Percentiles rank a stretch among this genome's conserved stretches.
These are phyloP conservation scores for Thalia dealbata DNA, from an alignment of 176 grass and related monocot species.

Conservation along the genomic window DNA sequence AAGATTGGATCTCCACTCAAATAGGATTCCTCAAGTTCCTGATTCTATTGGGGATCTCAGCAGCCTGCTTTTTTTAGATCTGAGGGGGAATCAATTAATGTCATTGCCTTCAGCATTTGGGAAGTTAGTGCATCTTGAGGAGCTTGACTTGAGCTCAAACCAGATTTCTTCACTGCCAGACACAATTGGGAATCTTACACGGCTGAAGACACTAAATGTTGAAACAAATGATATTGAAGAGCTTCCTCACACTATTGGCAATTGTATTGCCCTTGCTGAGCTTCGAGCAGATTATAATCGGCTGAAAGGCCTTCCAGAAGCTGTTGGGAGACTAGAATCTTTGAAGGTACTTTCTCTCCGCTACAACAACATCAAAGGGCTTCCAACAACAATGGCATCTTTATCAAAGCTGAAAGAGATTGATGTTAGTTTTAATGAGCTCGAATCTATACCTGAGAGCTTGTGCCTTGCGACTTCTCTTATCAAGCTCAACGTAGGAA, in stretches of 20 bases:
- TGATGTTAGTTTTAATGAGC: constrained; percentile 88
- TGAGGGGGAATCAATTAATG: constrained; percentile 74
- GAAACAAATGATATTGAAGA: constrained; percentile 88
- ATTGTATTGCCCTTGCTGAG: constrained; percentile 66
- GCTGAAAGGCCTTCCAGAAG: constrained; percentile 86
- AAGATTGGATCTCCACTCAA: constrained; percentile 74
- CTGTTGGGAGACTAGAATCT: constrained; percentile 76
- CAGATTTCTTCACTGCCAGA: constrained; percentile 61
- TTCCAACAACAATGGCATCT: constrained; percentile 97
- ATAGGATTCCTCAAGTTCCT: constrained; percentile 57
- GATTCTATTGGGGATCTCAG: constrained; percentile 60
- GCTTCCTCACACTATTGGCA: constrained; percentile 80
- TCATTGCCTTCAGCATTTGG: constrained; percentile 57
- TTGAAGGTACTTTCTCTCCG: constrained; percentile 76
- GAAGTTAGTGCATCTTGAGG: constrained; percentile 70
- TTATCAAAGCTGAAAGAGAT: constrained; percentile 83
- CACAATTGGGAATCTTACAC: constrained; percentile 53
- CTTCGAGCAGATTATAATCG: constrained; percentile 77
- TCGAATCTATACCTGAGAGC: constrained; percentile 85
- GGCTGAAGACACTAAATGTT: constrained; percentile 60
- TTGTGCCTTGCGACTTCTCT: constrained; percentile 89
- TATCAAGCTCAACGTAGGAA: constrained; percentile 73
- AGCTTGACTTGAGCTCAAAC: constrained; percentile 76
- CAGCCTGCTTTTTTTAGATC: constrained; percentile 52
- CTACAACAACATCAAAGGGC: constrained; percentile 83